Conservation (phyloP, 106 monocot species). For the Platanthera zijinensis region DNA sequence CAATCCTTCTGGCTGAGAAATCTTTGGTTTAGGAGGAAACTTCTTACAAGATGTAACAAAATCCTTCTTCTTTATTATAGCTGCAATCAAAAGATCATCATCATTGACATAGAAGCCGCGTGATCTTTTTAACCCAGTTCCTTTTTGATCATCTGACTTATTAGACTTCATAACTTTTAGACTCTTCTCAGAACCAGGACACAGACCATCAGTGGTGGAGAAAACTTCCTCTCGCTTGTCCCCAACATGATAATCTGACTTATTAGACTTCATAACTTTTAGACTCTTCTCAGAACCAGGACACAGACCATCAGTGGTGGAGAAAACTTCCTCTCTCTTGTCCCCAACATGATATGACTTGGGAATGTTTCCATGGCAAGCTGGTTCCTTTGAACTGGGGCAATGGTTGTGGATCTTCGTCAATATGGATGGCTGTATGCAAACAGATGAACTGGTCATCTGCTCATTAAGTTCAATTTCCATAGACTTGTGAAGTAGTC, state of each 20-base stretch:
- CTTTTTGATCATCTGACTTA: conserved; percentile 25
- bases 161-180: conserved; percentile 13
- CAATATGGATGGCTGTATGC: conserved; percentile 6
- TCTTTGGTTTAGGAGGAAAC: conserved; percentile 15
- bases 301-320: neutral
- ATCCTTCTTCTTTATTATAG: conserved; percentile 62
- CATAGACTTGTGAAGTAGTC: neutral
- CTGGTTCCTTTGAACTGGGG: conserved; percentile 8
- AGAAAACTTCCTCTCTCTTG: conserved; percentile 4
- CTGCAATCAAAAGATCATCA: conserved; percentile 75
- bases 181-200: conserved; percentile 14
- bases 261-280: conserved; percentile 15
- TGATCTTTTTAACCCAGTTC: conserved; percentile 31
- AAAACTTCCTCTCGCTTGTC: conserved; percentile 6
- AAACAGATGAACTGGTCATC: conserved; percentile 6
- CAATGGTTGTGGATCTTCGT: neutral
- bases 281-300: conserved; percentile 13
- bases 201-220: neutral
- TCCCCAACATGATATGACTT: conserved; percentile 1
- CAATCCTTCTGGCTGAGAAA: conserved; percentile 20
- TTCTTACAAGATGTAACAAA: conserved; percentile 24
- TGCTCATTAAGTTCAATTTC: conserved; percentile 1
- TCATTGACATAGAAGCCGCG: conserved; percentile 49
- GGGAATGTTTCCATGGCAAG: conserved; percentile 8
- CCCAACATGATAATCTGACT: conserved; percentile 18